Evolutionary conservation across 1,284 basidiomycete genomes (phyloP).

Genomic region (Somion occarium): DNA sequence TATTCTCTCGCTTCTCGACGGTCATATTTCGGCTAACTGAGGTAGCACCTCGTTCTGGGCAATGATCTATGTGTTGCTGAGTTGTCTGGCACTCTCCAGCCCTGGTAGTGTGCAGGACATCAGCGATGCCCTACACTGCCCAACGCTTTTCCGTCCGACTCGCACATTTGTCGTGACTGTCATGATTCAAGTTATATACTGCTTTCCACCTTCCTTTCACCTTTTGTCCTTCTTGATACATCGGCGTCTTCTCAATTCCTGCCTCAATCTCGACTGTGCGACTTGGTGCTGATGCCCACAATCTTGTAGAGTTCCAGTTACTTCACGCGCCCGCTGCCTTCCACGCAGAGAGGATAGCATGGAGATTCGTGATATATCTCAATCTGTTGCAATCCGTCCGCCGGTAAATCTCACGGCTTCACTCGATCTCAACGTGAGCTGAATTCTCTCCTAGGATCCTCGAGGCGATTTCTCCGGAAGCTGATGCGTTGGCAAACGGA

Average conservation of each 20-base stretch:
- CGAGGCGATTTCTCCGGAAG: constrained; percentile 67
- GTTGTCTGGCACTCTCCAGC: too few species aligned
- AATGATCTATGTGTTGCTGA: too few species aligned
- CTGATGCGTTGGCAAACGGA: constrained; percentile 32
- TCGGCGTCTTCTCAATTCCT: too few species aligned
- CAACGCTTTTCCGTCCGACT: not conserved
- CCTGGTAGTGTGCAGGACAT: too few species aligned
- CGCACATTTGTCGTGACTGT: not conserved
- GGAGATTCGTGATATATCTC: constrained; percentile 81
- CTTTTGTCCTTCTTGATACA: too few species aligned
- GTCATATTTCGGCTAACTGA: too few species aligned
- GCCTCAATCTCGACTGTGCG: not conserved
- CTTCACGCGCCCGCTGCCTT: constrained; percentile 70
- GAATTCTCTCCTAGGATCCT: constrained; percentile 50
- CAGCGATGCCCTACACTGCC: not conserved
- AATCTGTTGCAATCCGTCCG: constrained; percentile 77
- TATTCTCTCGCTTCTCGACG: too few species aligned
- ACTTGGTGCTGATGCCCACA: not conserved
- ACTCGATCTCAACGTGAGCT: not conserved
- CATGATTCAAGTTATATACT: not conserved
- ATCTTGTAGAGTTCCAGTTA: constrained; percentile 68
- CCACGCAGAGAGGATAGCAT: constrained; percentile 71
- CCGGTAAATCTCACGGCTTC: constrained; percentile 37
- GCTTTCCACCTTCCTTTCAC: too few species aligned
- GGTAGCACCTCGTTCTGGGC: too few species aligned